Base-by-base conservation (phyloP, 768 basidiomycete species). In the Leccinum incarnatum region DNA sequence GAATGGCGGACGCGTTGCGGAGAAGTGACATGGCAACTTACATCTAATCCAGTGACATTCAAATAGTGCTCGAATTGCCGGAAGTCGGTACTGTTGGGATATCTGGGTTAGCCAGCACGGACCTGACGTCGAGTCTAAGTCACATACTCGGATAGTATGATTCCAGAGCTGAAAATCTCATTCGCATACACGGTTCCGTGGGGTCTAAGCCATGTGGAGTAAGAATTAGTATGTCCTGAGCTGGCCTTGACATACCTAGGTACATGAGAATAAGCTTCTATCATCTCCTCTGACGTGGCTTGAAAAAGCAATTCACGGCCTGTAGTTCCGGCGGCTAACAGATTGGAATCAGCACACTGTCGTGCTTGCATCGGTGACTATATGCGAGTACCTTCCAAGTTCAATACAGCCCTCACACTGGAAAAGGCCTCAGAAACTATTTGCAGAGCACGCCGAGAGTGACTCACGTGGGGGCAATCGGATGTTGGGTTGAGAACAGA, bases 231-330 rank as follows among this genome's bases (percentile, higher is more conserved):
- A 42, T 46, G 9, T 56, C 46, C 14, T 42, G 6, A 15, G 5
- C 2, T 27, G 2, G 34, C 34, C 86, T 1, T 93, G 92, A 11
- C 91, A 85, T 10, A 97, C 90, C 89, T 80, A 3, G 94, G 93
- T 0, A 92, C 92, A 64, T 86, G 81, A 0, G 91, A 84, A 68
- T 95, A 95, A 0, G 93, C 95, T 51, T 88, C 81, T 5, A 97
- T 91, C 95, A 98, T 97, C 72, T 97, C 84, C 67, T 93, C 85
- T 5, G 91, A 93, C 0, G 95, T 98, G 0, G 95, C 96, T 77
- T 98, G 96, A 78, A 98, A 98, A 15, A 98, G 81, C 8, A 98
- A 75, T 66, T 95, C 95, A 27, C 86, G 89, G 0, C 96, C 95
- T 6, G 84, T 86, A 2, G 87, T 87, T 0, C 95, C 96, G 40